Evolutionary conservation across 1,284 basidiomycete genomes (phyloP).

Genomic region (Cerioporus squamosus): DNA sequence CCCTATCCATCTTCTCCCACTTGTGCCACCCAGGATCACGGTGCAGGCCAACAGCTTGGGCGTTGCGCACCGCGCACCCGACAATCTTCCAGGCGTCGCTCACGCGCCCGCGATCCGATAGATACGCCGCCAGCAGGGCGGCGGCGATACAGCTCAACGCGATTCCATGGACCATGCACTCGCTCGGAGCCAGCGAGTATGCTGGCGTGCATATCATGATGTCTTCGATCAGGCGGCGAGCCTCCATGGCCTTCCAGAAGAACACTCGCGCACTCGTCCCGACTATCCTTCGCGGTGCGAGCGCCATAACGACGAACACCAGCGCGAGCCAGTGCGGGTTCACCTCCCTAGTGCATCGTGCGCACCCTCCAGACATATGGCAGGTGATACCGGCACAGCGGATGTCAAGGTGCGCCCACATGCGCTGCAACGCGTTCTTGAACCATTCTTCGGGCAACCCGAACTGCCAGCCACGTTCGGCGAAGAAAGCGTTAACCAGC

Average conservation of each 20-base stretch:
- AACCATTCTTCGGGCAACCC: slow-evolving; percentile 56
- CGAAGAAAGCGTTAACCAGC: slow-evolving; percentile 47
- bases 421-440: slow-evolving; percentile 41
- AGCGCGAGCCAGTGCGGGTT: slow-evolving; percentile 56
- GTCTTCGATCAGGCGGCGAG: slow-evolving; percentile 50
- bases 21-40: slow-evolving; percentile 51
- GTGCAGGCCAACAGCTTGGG: slow-evolving; percentile 55
- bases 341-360: slow-evolving; percentile 36
- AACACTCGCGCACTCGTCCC: slow-evolving; percentile 39
- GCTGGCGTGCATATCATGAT: slow-evolving; percentile 44
- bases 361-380: slow-evolving; percentile 22
- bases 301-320: slow-evolving; percentile 51
- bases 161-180: slow-evolving; percentile 49
- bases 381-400: slow-evolving; percentile 32
- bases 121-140: slow-evolving; percentile 48
- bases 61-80: slow-evolving; percentile 47
- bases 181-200: slow-evolving; percentile 35
- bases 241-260: slow-evolving; percentile 48
- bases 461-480: slow-evolving; percentile 52
- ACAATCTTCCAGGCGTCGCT: slow-evolving; percentile 60
- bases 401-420: slow-evolving; percentile 49
- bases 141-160: slow-evolving; percentile 52
- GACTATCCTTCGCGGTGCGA: slow-evolving; percentile 35
- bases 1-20: slow-evolving; percentile 53
- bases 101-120: slow-evolving; percentile 50